phyloP scores from a whole-genome alignment of 78 protist species.

The Dictyostelium citrinum region DNA sequence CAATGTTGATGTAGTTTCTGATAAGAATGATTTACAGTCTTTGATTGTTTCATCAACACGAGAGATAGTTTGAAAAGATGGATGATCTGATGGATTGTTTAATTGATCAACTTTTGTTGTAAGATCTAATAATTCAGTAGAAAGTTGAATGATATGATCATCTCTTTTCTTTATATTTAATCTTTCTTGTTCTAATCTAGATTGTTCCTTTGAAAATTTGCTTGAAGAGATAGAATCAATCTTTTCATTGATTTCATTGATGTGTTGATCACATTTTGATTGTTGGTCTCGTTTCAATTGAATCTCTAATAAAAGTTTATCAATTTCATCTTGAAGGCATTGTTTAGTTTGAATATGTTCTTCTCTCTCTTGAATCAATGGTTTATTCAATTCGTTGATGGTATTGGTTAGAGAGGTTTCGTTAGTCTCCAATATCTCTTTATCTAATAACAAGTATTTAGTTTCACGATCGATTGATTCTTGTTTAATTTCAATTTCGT shows the following conservation, averaged over 20 bases:
- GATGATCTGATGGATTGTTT: conserved; percentile 30
- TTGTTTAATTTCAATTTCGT: not conserved
- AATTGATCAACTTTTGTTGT: not conserved
- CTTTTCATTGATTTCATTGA: not conserved
- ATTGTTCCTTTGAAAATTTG: conserved; percentile 28
- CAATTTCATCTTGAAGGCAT: conserved; percentile 9
- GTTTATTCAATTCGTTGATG: not conserved
- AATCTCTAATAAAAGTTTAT: not conserved
- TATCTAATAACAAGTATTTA: conserved; percentile 23
- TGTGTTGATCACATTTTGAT: not conserved
- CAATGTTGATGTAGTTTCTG: not conserved
- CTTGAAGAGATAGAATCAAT: not conserved
- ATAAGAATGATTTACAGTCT: not conserved
- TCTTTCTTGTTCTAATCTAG: conserved; percentile 5
- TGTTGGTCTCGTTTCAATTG: conserved; percentile 9
- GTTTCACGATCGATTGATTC: conserved; percentile 12
- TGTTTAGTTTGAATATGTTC: not conserved
- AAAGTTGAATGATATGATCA: not conserved
- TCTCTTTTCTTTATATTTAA: not conserved
- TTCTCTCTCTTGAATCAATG: not conserved
- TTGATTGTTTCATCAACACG: not conserved
- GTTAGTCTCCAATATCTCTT: conserved; percentile 26
- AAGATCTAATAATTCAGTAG: not conserved
- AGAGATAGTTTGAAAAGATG: conserved; percentile 10
- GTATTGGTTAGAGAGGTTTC: not conserved